phyloP scores from a whole-genome alignment of 2,329 filamentous ascomycete genomes.

The Fusarium caatingaense region DNA sequence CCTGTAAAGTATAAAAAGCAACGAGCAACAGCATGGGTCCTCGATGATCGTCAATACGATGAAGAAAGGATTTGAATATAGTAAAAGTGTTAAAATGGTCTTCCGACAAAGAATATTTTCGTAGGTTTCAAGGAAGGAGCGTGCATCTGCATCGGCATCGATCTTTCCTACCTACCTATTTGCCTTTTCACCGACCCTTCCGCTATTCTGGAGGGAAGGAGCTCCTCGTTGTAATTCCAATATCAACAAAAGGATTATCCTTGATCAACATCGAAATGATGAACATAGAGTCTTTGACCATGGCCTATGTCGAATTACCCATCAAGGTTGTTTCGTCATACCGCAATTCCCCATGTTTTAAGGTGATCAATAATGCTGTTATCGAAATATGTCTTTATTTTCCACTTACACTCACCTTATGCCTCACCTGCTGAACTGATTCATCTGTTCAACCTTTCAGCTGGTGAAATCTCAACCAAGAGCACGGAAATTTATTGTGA shows the following conservation, averaged over 20 bases:
- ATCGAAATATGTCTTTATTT: neutral
- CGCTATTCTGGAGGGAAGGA: neutral
- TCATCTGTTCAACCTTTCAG: neutral
- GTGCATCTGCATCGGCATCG: neutral
- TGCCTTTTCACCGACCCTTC: neutral
- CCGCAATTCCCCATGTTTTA: neutral
- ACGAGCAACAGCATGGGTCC: neutral
- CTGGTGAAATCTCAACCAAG: neutral
- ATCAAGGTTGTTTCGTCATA: constrained; percentile 22
- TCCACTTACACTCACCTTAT: neutral
- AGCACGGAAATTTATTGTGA: neutral
- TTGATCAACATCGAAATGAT: neutral
- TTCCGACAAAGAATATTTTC: neutral
- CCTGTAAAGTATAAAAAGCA: neutral
- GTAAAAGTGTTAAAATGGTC: no score
- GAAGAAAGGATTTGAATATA: neutral
- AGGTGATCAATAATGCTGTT: no score
- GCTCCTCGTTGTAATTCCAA: neutral
- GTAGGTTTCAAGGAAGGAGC: neutral
- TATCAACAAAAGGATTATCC: neutral
- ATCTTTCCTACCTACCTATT: neutral
- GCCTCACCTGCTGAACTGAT: neutral
- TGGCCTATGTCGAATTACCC: neutral
- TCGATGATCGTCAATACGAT: neutral
- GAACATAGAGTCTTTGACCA: neutral